Evolutionary conservation across 257 asterid genomes (phyloP).

Genomic region (Fraxinus anomala): DNA sequence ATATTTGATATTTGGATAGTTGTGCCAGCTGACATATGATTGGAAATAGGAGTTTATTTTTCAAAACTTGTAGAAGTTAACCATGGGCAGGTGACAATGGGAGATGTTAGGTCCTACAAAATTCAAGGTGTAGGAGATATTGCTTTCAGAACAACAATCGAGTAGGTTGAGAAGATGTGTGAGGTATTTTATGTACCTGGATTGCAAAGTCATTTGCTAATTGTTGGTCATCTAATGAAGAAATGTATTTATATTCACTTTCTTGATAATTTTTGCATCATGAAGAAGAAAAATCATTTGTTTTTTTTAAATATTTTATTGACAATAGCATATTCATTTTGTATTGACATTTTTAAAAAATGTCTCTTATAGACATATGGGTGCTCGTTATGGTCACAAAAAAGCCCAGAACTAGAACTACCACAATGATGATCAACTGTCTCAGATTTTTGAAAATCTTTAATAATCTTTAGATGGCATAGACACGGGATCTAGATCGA

Average conservation of each 20-base stretch:
- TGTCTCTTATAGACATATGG: slow-evolving; percentile 18
- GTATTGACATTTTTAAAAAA: neutral
- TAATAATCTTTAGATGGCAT: slow-evolving; percentile 33
- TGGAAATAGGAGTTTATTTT: neutral
- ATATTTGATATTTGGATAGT: neutral
- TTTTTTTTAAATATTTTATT: neutral
- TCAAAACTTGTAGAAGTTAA: neutral
- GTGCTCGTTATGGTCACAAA: slow-evolving; percentile 27
- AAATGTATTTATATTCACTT: slow-evolving; percentile 6
- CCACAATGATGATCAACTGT: neutral
- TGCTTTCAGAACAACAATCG: neutral
- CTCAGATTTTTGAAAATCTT: slow-evolving; percentile 20
- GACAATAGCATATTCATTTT: neutral
- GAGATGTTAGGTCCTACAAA: neutral
- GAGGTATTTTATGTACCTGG: neutral
- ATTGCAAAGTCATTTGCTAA: slow-evolving; percentile 1
- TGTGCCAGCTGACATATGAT: neutral
- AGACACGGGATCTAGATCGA: slow-evolving; percentile 39
- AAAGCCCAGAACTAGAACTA: slow-evolving; percentile 21
- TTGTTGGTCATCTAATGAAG: slow-evolving; percentile 9
- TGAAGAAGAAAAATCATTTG: slow-evolving; percentile 15
- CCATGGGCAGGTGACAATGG: neutral
- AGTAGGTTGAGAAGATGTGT: neutral
- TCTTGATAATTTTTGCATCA: neutral
- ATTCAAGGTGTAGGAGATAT: neutral